Evolutionary conservation across 2,329 filamentous ascomycete species (phyloP), one percentile per base, ranked within the genome.

Genomic region (Cytospora piceae): DNA sequence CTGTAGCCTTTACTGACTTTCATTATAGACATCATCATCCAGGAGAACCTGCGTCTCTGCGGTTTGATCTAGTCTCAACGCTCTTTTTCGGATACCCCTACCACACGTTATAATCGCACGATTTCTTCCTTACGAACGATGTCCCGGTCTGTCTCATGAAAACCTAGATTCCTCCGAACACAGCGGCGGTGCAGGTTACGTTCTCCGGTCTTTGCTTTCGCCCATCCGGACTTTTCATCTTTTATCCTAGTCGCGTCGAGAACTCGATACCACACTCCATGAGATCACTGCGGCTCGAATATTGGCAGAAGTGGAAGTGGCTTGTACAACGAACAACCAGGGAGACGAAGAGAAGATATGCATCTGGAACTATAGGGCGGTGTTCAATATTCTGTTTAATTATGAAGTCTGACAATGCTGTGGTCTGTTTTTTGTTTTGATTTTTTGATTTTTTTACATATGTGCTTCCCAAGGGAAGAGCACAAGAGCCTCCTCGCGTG

Each of bases 41-140:
- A 99, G 84, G 95, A 98, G 82, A 99, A 99, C 82, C 88, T 99
- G 71, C 91, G 95, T 79, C 87, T 96, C 79, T 97, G 94, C 81
- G 94, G 94, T 86, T 84, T 98, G 79, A 97, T 98, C 86, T 97
- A 67, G 63, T 66, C 51, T 61, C 51, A 59, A 67, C 60, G 61
- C 66, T 65, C 66, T 66, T 66, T 66, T 67, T 59, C 66, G 64
- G 66, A 67, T 67, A 67, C 66, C 66, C 66, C 63, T 63, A 67
- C 51, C 59, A 67, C 66, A 24, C 22, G 59, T 67, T 67, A 67
- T 67, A 67, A 67, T 67, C 66, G 63, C 61, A 67, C 64, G 66
- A 67, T 66, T 67, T 67, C 66, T 67, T 67, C 66, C 58, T 67
- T 66, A 66, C 63, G 66, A 67, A 67, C 66, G 63, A 67, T 66